Evolutionary conservation across 768 basidiomycete genomes (phyloP).

Genomic region (Leucocoprinus leucothites): DNA sequence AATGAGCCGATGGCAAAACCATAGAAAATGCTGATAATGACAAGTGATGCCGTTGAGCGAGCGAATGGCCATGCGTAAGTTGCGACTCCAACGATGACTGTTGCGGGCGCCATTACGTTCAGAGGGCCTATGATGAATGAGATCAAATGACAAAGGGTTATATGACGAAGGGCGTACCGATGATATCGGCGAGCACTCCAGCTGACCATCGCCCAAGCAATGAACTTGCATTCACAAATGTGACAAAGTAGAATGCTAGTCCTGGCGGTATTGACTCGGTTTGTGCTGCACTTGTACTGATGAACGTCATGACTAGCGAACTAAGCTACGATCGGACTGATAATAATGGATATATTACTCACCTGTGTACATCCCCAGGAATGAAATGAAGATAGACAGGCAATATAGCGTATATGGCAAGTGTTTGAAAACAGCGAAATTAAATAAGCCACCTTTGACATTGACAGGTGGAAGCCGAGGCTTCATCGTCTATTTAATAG

Average conservation of each 20-base stretch:
- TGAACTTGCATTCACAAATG: constrained; percentile 67
- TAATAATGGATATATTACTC: constrained; percentile 13
- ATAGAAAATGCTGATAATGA: constrained; percentile 58
- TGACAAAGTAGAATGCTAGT: constrained; percentile 61
- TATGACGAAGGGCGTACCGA: constrained; percentile 35
- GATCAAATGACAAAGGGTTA: background rate
- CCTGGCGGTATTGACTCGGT: constrained; percentile 41
- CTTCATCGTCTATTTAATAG: constrained; percentile 30
- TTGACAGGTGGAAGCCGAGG: constrained; percentile 56
- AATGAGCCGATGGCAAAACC: constrained; percentile 69
- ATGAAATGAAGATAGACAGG: constrained; percentile 44
- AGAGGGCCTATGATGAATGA: constrained; percentile 44
- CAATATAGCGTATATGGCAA: constrained; percentile 57
- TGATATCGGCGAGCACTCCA: constrained; percentile 51
- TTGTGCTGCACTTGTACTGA: constrained; percentile 52
- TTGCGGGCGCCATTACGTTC: constrained; percentile 68
- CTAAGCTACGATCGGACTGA: background rate
- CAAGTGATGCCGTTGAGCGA: constrained; percentile 35
- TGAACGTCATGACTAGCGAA: constrained; percentile 60
- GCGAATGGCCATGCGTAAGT: constrained; percentile 75
- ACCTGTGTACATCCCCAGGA: constrained; percentile 73
- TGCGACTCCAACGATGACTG: constrained; percentile 47
- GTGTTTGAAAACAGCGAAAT: constrained; percentile 48
- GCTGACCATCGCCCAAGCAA: constrained; percentile 56
- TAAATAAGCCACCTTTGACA: constrained; percentile 55